Percentiles rank a stretch among this genome's conserved stretches.
Evolutionary conservation across 345 rosid genomes (phyloP).

Genomic region (Eucalyptus curtisii): DNA sequence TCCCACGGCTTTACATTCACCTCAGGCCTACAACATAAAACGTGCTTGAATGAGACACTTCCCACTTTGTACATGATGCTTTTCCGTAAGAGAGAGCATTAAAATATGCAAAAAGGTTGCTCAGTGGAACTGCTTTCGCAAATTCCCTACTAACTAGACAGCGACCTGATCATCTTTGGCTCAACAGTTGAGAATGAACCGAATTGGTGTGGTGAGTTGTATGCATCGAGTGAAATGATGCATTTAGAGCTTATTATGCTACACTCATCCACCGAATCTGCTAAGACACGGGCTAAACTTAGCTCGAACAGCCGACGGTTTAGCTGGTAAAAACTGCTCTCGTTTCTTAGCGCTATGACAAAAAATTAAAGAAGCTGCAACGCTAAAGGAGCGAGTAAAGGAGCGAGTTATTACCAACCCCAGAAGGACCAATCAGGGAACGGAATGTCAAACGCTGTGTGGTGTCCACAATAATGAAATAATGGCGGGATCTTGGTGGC

Average conservation of each 20-base stretch:
- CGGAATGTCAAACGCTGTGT: slow-evolving; percentile 19
- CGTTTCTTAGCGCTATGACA: neutral
- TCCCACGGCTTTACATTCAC: slow-evolving; percentile 55
- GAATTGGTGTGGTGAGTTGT: neutral
- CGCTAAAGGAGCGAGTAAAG: neutral
- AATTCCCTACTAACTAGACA: neutral
- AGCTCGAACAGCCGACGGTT: neutral
- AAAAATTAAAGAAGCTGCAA: neutral
- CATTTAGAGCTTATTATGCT: neutral
- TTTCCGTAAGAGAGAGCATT: neutral
- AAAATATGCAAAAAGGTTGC: neutral
- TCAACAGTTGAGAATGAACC: neutral
- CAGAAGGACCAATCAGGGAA: slow-evolving; percentile 78
- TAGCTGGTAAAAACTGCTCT: neutral
- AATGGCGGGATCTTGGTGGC: slow-evolving; percentile 33
- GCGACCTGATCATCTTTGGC: neutral
- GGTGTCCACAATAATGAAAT: slow-evolving; percentile 29
- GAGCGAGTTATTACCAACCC: slow-evolving; percentile 45
- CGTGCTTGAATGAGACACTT: neutral
- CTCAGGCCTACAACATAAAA: slow-evolving; percentile 32
- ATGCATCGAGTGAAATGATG: neutral
- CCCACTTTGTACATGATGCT: neutral
- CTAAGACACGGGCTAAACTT: neutral
- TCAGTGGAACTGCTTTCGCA: neutral
- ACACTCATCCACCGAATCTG: neutral